Base-by-base conservation (phyloP, 352 stramenopile species). In the Phytopythium litorale region DNA sequence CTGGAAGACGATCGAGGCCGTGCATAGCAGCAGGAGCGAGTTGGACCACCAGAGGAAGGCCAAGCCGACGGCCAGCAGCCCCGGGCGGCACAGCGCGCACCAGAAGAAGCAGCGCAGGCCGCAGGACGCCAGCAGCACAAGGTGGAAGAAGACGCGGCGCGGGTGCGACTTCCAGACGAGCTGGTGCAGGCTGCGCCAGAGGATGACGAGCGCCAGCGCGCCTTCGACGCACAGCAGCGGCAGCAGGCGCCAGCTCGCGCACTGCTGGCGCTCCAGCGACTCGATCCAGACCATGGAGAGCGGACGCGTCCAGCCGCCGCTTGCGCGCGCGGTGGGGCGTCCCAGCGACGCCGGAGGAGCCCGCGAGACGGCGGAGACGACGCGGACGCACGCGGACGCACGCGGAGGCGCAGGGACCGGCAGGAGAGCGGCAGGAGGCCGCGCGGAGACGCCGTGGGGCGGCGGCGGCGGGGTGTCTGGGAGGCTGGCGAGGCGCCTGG, bases 21-120 rank as follows among this genome's bases (percentile, higher is more conserved):
- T 88, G 57, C 81, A 89, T 38, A 91, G 68, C 64, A 91, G 45
- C 13, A 91, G 63, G 38, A 91, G 64, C 56, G 81, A 85, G 63
- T 91, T 88, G 62, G 71, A 72, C 73, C 70, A 85, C 71, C 70
- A 78, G 18, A 89, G 61, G 50, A 79, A 66, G 30, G 81, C 77
- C 16, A 79, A 35, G 2, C 75, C 77, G 0, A 64, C 19, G 1
- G 67, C 59, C 23, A 84, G 60, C 9, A 89, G 57, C 11, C 25
- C 9, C 12, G 65, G 30, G 18, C 65, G 60, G 57, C 78, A 87
- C 40, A 81, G 56, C 1, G 58, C 62, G 19, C 76, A 49, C 78
- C 78, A 87, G 62, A 81, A 83, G 1, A 79, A n/a, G 23, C 73
- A 62, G 5, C 78, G 73, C 16, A 83, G 38, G 0, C 60, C 60